phyloP scores from a whole-genome alignment of 2,329 filamentous ascomycete species.

The Penicillium aurantiogriseum region DNA sequence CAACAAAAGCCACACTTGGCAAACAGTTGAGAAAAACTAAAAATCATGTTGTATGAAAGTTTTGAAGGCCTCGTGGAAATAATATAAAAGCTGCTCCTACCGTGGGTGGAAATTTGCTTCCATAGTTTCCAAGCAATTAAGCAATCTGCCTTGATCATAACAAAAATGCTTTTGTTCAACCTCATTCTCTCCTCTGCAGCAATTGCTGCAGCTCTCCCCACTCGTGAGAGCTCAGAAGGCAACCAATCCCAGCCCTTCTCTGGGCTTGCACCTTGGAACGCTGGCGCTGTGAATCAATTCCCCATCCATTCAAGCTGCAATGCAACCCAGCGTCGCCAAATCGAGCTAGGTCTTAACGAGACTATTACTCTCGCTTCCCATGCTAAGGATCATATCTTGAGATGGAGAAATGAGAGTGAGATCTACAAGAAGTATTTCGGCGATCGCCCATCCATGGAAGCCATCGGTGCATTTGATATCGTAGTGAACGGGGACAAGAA shows the following conservation, averaged over 20 bases:
- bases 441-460: conserved; percentile 55
- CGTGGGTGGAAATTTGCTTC: neutral
- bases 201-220: conserved; percentile 10
- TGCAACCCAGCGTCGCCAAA: conserved; percentile 56
- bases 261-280: conserved; percentile 25
- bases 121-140: neutral
- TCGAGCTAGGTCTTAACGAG: conserved; percentile 59
- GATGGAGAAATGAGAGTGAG: conserved; percentile 54
- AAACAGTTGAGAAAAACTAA: neutral
- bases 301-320: conserved; percentile 67
- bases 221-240: neutral
- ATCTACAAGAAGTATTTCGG: conserved; percentile 68
- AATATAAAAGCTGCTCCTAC: conserved; percentile 5
- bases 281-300: conserved; percentile 42
- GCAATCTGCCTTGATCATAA: neutral
- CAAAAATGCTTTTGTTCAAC: neutral
- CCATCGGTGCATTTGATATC: conserved; percentile 63
- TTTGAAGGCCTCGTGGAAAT: neutral
- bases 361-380: conserved; percentile 58
- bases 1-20: conserved; percentile 3
- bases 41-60: neutral
- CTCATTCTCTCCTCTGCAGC: conserved; percentile 6
- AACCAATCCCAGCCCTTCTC: conserved; percentile 14
- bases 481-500: conserved; percentile 59
- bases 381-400: conserved; percentile 58